A percentile compares a stretch with the other conserved stretches of the same genome.
Evolutionary conservation across 1,139 yeast genomes (phyloP).

Genomic region (Diutina neorugosa): DNA sequence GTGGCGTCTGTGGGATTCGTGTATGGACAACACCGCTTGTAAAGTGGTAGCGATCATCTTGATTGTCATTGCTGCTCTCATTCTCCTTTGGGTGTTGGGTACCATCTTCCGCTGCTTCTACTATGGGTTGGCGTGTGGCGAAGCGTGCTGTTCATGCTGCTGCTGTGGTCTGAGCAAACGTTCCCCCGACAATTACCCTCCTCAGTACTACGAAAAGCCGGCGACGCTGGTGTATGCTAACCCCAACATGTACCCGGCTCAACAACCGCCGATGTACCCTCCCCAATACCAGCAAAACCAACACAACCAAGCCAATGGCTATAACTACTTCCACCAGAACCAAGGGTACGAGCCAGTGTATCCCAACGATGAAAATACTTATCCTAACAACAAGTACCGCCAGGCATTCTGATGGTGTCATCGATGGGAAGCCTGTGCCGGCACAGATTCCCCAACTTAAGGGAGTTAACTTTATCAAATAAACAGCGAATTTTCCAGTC

Average conservation of each 20-base stretch:
- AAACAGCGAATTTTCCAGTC: too few species aligned
- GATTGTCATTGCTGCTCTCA: slow-evolving; percentile 42
- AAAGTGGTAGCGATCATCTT: slow-evolving; percentile 71
- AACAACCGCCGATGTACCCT: slow-evolving; percentile 5
- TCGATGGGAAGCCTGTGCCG: background rate
- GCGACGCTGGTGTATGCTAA: slow-evolving; percentile 12
- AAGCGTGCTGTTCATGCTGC: slow-evolving; percentile 37
- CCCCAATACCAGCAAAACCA: background rate
- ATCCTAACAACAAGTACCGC: background rate
- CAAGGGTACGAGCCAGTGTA: background rate
- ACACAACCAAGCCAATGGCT: background rate
- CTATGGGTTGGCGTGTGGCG: slow-evolving; percentile 30
- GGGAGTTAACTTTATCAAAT: background rate
- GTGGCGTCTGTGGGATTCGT: slow-evolving; percentile 61
- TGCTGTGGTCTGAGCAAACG: slow-evolving; percentile 13
- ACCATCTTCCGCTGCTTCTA: slow-evolving; percentile 33
- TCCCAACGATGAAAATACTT: background rate
- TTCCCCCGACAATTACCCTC: background rate
- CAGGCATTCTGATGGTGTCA: background rate
- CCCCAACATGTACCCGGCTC: slow-evolving; percentile 23
- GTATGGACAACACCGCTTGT: slow-evolving; percentile 69
- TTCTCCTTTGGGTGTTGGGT: slow-evolving; percentile 31
- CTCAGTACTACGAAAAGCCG: slow-evolving; percentile 10
- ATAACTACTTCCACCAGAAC: background rate
- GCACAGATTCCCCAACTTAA: background rate